phyloP scores from a whole-genome alignment of 768 basidiomycete genomes.

The Boletus fagicola region DNA sequence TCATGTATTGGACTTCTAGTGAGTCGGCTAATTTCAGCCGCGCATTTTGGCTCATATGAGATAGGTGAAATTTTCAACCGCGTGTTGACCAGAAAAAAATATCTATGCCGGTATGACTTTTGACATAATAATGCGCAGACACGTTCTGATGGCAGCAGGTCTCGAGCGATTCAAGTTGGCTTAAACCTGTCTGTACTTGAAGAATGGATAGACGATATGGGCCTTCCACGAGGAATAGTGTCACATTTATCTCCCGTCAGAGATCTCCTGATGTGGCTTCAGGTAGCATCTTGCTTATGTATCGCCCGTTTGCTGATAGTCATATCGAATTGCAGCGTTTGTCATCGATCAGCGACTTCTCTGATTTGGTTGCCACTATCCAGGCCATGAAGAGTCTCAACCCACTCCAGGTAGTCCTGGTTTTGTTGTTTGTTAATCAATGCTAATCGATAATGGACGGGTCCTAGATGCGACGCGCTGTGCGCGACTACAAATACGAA shows the following conservation, averaged over 20 bases:
- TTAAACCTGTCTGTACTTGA: constrained; percentile 84
- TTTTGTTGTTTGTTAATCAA: background rate
- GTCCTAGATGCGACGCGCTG: constrained; percentile 83
- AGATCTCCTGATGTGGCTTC: constrained; percentile 84
- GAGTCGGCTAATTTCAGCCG: constrained; percentile 33
- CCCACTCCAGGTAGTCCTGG: constrained; percentile 71
- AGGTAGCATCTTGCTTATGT: constrained; percentile 43
- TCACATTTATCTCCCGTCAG: constrained; percentile 81
- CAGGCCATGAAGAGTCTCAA: constrained; percentile 86
- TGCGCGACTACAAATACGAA: constrained; percentile 92
- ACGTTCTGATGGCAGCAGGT: constrained; percentile 37
- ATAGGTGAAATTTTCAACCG: constrained; percentile 85
- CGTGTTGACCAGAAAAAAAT: constrained; percentile 87
- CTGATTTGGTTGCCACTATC: constrained; percentile 84
- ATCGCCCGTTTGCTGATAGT: constrained; percentile 1
- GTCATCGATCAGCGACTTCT: constrained; percentile 85
- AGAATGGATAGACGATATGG: constrained; percentile 86
- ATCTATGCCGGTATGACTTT: constrained; percentile 72
- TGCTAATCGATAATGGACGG: background rate
- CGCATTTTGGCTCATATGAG: constrained; percentile 10
- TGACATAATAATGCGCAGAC: background rate
- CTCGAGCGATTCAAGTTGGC: constrained; percentile 84
- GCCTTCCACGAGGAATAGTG: constrained; percentile 74
- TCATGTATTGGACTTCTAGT: constrained; percentile 99
- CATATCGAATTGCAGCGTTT: constrained; percentile 51